Evolutionary conservation across 768 basidiomycete genomes (phyloP).

Genomic region (Hypholoma sublateritium): DNA sequence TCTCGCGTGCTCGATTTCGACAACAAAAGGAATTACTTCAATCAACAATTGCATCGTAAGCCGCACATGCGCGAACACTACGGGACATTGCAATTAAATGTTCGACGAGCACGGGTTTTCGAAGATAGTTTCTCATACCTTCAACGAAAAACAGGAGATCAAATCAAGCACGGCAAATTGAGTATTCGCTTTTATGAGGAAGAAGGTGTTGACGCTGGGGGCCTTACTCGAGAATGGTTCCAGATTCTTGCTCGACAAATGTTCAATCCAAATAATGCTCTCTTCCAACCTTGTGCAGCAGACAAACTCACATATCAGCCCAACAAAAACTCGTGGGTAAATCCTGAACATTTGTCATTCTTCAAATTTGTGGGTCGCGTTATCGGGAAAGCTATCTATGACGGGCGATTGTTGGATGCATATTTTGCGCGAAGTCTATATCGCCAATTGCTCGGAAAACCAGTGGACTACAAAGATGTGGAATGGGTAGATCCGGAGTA

Average conservation of each 20-base stretch:
- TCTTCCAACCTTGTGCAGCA: slow-evolving; percentile 97
- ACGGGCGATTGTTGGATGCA: slow-evolving; percentile 93
- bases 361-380: slow-evolving; percentile 99
- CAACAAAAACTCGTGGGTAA: slow-evolving; percentile 90
- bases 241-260: slow-evolving; percentile 96
- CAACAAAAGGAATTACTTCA: slow-evolving; percentile 98
- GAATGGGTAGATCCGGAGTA: slow-evolving; percentile 99
- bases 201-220: slow-evolving; percentile 98
- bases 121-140: slow-evolving; percentile 96
- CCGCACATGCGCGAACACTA: slow-evolving; percentile 80
- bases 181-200: slow-evolving; percentile 96
- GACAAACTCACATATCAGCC: slow-evolving; percentile 96
- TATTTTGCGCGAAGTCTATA: slow-evolving; percentile 98
- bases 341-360: slow-evolving; percentile 93
- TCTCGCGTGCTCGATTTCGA: slow-evolving; percentile 97
- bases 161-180: slow-evolving; percentile 97
- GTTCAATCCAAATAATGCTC: slow-evolving; percentile 98
- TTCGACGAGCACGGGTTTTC: slow-evolving; percentile 89
- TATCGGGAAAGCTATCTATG: slow-evolving; percentile 97
- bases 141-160: slow-evolving; percentile 87
- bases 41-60: slow-evolving; percentile 86
- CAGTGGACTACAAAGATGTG: slow-evolving; percentile 92
- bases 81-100: slow-evolving; percentile 82
- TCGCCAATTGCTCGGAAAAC: slow-evolving; percentile 91
- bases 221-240: slow-evolving; percentile 98